Conservation (phyloP, 495 filamentous ascomycete species). For the Stereocaulon alpinum region DNA sequence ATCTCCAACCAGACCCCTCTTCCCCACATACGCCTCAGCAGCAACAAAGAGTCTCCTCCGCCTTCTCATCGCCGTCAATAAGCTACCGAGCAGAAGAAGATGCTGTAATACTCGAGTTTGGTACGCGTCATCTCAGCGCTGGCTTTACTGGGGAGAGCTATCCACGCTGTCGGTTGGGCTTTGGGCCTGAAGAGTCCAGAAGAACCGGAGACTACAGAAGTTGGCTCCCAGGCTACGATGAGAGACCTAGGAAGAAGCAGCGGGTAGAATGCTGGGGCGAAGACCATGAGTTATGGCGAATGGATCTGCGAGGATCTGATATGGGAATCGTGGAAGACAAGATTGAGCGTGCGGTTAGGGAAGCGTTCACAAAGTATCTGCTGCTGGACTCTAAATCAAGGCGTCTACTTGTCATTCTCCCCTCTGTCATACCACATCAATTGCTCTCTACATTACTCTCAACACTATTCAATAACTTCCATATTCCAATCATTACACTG, state of each 20-base stretch:
- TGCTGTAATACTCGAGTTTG: constrained; percentile 70
- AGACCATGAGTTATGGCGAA: constrained; percentile 71
- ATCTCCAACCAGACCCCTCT: constrained; percentile 23
- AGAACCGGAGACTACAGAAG: constrained; percentile 72
- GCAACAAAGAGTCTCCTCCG: constrained; percentile 44
- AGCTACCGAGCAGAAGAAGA: constrained; percentile 78
- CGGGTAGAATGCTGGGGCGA: constrained; percentile 51
- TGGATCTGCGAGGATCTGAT: constrained; percentile 61
- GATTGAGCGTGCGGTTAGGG: constrained; percentile 71
- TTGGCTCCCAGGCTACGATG: constrained; percentile 49
- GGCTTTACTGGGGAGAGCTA: constrained; percentile 74
- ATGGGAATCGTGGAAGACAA: constrained; percentile 76
- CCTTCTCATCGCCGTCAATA: constrained; percentile 60
- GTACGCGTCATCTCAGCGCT: constrained; percentile 64
- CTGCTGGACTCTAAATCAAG: constrained; percentile 63
- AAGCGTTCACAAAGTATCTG: constrained; percentile 77
- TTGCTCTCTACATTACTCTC: constrained; percentile 64
- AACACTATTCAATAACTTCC: constrained; percentile 68
- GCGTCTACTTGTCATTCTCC: constrained; percentile 58
- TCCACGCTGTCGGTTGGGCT: constrained; percentile 62
- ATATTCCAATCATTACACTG: constrained; percentile 70
- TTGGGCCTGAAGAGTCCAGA: constrained; percentile 62
- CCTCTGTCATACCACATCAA: constrained; percentile 67
- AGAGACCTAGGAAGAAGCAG: constrained; percentile 34
- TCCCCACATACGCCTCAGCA: constrained; percentile 50